Conservation (phyloP, 1,284 basidiomycete species). For the Neotropicomus parvogracilis region DNA sequence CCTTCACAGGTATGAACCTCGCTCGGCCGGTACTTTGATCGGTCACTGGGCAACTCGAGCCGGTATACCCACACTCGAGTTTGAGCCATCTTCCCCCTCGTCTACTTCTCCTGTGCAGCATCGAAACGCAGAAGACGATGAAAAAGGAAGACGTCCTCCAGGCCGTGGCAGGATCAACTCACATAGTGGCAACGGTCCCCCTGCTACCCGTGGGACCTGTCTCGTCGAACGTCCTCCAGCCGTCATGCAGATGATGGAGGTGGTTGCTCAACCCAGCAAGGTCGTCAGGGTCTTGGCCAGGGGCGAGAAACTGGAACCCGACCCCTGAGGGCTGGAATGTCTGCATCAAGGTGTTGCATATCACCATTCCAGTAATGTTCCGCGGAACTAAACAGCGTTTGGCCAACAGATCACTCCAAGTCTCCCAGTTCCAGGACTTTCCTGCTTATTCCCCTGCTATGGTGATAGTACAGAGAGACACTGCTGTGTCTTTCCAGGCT, state of each 20-base stretch:
- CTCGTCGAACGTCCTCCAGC: slow-evolving; percentile 70
- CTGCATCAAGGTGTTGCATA: slow-evolving; percentile 14
- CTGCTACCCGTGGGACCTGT: slow-evolving; percentile 27
- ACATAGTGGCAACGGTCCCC: slow-evolving; percentile 16
- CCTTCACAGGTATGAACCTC: slow-evolving; percentile 58
- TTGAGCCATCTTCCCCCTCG: slow-evolving; percentile 41
- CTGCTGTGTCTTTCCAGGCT: slow-evolving; percentile 26
- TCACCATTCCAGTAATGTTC: background rate
- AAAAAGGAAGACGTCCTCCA: slow-evolving; percentile 30
- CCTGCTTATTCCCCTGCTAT: slow-evolving; percentile 18
- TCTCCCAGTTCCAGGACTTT: slow-evolving; percentile 19
- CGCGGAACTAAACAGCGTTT: slow-evolving; percentile 2
- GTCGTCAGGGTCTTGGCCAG: slow-evolving; percentile 73
- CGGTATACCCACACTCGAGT: slow-evolving; percentile 52
- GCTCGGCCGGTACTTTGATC: slow-evolving; percentile 60
- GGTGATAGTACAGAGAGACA: slow-evolving; percentile 23
- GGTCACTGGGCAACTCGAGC: slow-evolving; percentile 63
- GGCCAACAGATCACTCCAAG: slow-evolving; percentile 12
- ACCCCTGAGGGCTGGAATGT: slow-evolving; percentile 19
- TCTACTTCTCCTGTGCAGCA: slow-evolving; percentile 19
- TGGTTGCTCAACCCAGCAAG: slow-evolving; percentile 63
- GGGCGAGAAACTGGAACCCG: slow-evolving; percentile 70
- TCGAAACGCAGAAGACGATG: slow-evolving; percentile 34
- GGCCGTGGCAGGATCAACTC: slow-evolving; percentile 32
- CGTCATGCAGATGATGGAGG: slow-evolving; percentile 72